phyloP scores from a whole-genome alignment of 345 rosid species.

The Isatis tinctoria region DNA sequence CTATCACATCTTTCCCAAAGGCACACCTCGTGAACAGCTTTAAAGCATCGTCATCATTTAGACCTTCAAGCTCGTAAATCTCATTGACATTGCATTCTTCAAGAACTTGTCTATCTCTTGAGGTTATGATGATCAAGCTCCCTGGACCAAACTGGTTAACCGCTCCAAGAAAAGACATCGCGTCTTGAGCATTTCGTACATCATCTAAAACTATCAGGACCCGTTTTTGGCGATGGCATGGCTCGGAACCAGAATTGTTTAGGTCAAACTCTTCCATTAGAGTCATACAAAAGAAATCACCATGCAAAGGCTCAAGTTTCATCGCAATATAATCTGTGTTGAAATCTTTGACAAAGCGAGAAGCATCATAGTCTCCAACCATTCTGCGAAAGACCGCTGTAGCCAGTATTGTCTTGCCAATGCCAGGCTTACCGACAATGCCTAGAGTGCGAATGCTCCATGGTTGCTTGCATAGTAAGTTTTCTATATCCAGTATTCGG shows the following conservation, averaged over 20 bases:
- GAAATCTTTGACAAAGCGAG: neutral
- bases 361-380: neutral
- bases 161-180: neutral
- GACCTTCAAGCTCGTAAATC: neutral
- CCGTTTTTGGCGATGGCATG: neutral
- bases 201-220: constrained; percentile 7
- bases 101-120: neutral
- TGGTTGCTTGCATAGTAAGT: neutral
- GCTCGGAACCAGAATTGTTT: neutral
- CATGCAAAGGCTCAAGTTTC: neutral
- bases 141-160: neutral
- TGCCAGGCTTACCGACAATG: neutral
- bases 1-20: neutral
- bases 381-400: neutral
- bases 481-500: neutral
- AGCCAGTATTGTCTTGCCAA: neutral
- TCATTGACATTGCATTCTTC: neutral
- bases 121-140: constrained; percentile 4
- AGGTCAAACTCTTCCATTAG: neutral
- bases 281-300: neutral
- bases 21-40: neutral
- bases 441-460: neutral
- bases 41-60: neutral
- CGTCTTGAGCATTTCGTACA: neutral
- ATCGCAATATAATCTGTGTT: neutral